Conservation (phyloP, 495 filamentous ascomycete species). For the Mycothermus thermophilus region DNA sequence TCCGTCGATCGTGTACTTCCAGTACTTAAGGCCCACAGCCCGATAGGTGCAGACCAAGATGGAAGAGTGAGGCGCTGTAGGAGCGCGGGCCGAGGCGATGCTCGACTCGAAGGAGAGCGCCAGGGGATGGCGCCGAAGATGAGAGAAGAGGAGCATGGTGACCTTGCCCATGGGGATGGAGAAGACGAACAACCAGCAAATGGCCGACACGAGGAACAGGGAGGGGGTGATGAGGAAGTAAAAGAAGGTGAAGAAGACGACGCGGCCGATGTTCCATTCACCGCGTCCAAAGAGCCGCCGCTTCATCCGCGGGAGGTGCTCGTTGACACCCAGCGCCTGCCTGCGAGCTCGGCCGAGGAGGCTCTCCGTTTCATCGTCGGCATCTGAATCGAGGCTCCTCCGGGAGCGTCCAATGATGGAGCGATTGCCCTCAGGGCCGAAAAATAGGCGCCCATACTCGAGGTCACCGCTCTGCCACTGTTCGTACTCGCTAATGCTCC, state of each 20-base stretch:
- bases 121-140: constrained; percentile 84
- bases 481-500: constrained; percentile 97
- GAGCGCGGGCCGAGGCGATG: constrained; percentile 53
- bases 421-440: constrained; percentile 66
- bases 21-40: constrained; percentile 86
- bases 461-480: constrained; percentile 97
- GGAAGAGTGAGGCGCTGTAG: constrained; percentile 59
- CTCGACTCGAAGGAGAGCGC: constrained; percentile 89
- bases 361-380: constrained; percentile 78
- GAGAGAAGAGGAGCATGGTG: constrained; percentile 75
- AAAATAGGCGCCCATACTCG: constrained; percentile 90
- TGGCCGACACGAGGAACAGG: constrained; percentile 66
- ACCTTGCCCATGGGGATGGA: constrained; percentile 98
- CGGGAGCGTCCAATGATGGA: constrained; percentile 82
- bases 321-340: constrained; percentile 26
- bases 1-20: constrained; percentile 97
- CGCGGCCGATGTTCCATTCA: constrained; percentile 84
- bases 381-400: constrained; percentile 69
- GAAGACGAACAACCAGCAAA: constrained; percentile 96
- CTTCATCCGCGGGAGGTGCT: constrained; percentile 49
- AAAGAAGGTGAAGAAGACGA: constrained; percentile 95
- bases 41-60: constrained; percentile 95
- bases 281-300: constrained; percentile 87
- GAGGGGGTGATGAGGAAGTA: constrained; percentile 87
- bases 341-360: constrained; percentile 54